Base-by-base conservation (phyloP, 2,329 filamentous ascomycete genomes). In the Teratosphaeria epicoccoides region DNA sequence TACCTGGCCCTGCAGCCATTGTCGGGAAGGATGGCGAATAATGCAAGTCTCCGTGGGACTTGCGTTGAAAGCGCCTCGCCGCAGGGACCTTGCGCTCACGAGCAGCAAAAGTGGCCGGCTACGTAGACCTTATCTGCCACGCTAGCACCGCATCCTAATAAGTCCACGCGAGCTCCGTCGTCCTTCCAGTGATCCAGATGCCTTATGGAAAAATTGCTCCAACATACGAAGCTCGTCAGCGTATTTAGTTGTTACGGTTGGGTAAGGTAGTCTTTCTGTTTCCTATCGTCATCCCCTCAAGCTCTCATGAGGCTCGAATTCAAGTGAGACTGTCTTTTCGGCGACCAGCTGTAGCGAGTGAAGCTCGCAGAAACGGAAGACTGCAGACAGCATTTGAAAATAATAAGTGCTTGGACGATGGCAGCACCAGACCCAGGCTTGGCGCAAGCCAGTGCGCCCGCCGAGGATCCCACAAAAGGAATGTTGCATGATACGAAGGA, bases 381-480 rank as follows among this genome's bases (percentile, higher is more conserved):
- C 10, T 7, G 9, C 17, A 5, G n/a, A n/a, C n/a, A n/a, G n/a
- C n/a, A n/a, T n/a, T n/a, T n/a, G n/a, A n/a, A n/a, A 6, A 20
- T 17, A 40, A n/a, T n/a, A 4, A 28, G 26, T 10, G 26, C 26
- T 28, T 10, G 9, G 28, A 37, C 24, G 7, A 68, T 68, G 65
- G 66, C 65, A 47, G 56, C 66, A n/a, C 59, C 57, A 50, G 62
- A 68, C 52, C 61, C 65, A 1, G 64, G 62, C n/a, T 57, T 66
- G 23, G 63, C 62, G 29, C 56, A 58, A 24, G 48, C 58, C 33
- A 55, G 55, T 37, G 65, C 63, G 12, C 43, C 52, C 11, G 65
- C 61, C 43, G 63, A 64, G 48, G 66, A 69, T 46, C 59, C 64
- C 2, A 52, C 53, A 17, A 63, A 66, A 56, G 64, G 64, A 46